Evolutionary conservation across 202 grass and related monocot genomes (phyloP).

Genomic region (Schoenoplectus tabernaemontani): DNA sequence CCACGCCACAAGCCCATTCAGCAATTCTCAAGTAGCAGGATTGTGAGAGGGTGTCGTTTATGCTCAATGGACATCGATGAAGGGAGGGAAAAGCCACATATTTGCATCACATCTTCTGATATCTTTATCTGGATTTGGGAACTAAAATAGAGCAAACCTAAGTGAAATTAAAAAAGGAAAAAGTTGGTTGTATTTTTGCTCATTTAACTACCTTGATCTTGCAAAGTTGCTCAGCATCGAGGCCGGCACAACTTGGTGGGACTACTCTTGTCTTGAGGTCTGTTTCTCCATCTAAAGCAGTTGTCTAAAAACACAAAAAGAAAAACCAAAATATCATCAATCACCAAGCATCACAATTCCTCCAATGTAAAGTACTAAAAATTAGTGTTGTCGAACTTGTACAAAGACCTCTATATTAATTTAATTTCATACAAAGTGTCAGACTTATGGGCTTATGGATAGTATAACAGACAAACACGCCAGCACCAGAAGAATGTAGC

Average conservation of each 20-base stretch:
- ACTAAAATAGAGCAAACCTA: conserved; percentile 18
- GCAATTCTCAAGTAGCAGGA: conserved; percentile 97
- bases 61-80: conserved; percentile 88
- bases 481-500: neutral
- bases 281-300: conserved; percentile 96
- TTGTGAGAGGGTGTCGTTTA: conserved; percentile 87
- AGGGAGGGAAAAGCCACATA: conserved; percentile 94
- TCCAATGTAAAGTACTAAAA: neutral
- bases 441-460: neutral
- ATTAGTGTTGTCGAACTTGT: neutral
- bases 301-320: conserved; percentile 69
- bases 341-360: neutral
- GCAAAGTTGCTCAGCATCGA: conserved; percentile 76
- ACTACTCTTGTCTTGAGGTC: conserved; percentile 85
- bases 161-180: conserved; percentile 5
- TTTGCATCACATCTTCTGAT: conserved; percentile 98
- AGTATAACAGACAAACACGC: no score
- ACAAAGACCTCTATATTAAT: neutral
- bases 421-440: neutral
- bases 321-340: neutral
- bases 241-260: conserved; percentile 58
- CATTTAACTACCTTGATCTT: conserved; percentile 60
- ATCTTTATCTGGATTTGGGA: conserved; percentile 72
- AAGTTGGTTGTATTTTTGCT: conserved; percentile 11
- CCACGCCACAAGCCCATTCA: conserved; percentile 97